Evolutionary conservation across 352 stramenopile species (phyloP).

Genomic region (Globisporangium paddicum): DNA sequence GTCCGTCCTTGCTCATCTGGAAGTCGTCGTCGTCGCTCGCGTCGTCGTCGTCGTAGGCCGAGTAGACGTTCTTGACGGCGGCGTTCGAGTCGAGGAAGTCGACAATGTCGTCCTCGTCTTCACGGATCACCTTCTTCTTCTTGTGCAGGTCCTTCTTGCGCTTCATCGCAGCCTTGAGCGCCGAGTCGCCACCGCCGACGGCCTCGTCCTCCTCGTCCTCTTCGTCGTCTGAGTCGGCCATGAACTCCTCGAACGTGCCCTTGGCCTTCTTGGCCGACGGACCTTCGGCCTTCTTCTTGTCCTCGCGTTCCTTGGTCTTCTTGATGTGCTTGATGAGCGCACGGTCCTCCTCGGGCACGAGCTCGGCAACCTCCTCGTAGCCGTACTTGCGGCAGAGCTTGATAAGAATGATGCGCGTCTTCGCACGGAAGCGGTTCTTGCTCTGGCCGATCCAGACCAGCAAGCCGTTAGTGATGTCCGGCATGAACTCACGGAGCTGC

Average conservation of each 20-base stretch:
- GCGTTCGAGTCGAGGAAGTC: slow-evolving; percentile 92
- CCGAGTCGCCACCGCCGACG: slow-evolving; percentile 65
- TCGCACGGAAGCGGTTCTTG: slow-evolving; percentile 94
- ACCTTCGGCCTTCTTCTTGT: slow-evolving; percentile 83
- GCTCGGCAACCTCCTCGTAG: slow-evolving; percentile 87
- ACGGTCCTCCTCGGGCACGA: slow-evolving; percentile 88
- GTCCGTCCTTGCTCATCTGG: slow-evolving; percentile 89
- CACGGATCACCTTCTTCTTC: slow-evolving; percentile 74
- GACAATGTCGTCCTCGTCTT: slow-evolving; percentile 87
- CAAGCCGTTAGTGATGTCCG: slow-evolving; percentile 90
- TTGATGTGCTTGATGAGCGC: slow-evolving; percentile 95
- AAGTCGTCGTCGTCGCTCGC: slow-evolving; percentile 83
- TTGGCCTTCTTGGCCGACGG: slow-evolving; percentile 44
- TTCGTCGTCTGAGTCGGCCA: slow-evolving; percentile 80
- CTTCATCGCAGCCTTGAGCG: slow-evolving; percentile 72
- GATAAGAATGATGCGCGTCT: slow-evolving; percentile 95
- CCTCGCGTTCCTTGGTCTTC: slow-evolving; percentile 91
- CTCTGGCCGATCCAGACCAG: slow-evolving; percentile 93
- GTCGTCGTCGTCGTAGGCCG: slow-evolving; percentile 40
- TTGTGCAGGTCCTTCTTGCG: slow-evolving; percentile 73
- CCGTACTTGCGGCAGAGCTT: slow-evolving; percentile 94
- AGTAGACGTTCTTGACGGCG: slow-evolving; percentile 86
- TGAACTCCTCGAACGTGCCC: slow-evolving; percentile 73
- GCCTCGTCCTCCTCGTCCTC: slow-evolving; percentile 64
- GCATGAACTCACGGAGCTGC: slow-evolving; percentile 86